Conservation (phyloP, 371 early-diverging fungal genomes). For the Amoeboaphelidium protococcarum region DNA sequence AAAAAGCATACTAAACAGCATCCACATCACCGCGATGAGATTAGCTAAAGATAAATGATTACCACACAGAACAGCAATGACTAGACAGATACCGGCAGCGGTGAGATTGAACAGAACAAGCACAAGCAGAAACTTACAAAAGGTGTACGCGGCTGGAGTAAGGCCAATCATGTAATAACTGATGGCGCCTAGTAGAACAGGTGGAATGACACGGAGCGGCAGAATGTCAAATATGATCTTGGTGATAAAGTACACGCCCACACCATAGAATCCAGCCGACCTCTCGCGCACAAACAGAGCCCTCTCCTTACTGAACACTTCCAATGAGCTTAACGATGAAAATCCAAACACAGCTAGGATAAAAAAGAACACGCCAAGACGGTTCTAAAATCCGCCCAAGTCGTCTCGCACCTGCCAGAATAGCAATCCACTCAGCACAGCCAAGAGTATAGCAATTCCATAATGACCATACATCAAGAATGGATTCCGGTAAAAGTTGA, state of each 20-base stretch:
- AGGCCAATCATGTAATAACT: constrained; percentile 68
- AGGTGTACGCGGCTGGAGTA: constrained; percentile 12
- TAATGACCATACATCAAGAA: constrained; percentile 58
- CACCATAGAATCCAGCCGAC: constrained; percentile 56
- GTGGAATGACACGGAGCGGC: constrained; percentile 52
- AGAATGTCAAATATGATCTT: constrained; percentile 53
- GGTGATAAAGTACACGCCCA: constrained; percentile 38
- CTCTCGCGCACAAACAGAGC: constrained; percentile 53
- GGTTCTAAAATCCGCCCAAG: constrained; percentile 59
- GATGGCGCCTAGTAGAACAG: constrained; percentile 50
- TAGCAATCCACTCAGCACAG: constrained; percentile 39
- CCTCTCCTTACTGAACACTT: constrained; percentile 34
- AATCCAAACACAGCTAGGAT: constrained; percentile 53
- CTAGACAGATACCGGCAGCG: constrained; percentile 45
- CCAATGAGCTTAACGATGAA: constrained; percentile 30
- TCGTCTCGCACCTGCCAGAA: constrained; percentile 51
- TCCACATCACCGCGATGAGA: constrained; percentile 40
- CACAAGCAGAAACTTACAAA: constrained; percentile 45
- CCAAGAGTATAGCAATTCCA: constrained; percentile 19
- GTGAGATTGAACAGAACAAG: constrained; percentile 62
- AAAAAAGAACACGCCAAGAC: constrained; percentile 60
- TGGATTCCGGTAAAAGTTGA: constrained; percentile 62
- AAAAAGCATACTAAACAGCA: constrained; percentile 71
- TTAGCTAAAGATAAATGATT: constrained; percentile 48
- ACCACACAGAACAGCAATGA: constrained; percentile 36